phyloP scores from a whole-genome alignment of 345 rosid genomes.

The Brassica incana region DNA sequence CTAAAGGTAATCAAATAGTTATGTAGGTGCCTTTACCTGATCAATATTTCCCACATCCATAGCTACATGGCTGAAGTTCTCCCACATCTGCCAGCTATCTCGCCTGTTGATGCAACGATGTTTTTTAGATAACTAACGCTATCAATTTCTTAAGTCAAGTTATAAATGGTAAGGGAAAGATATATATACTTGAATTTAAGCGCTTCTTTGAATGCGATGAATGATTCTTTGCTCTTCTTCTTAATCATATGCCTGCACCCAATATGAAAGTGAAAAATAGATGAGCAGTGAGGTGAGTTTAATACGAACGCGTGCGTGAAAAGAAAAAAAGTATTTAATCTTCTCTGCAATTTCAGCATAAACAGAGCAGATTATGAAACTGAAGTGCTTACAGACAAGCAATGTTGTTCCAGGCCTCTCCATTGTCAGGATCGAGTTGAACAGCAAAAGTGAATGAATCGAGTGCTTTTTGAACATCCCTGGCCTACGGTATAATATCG shows the following conservation, averaged over 20 bases:
- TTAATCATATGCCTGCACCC: constrained; percentile 81
- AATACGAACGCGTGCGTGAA: constrained; percentile 7
- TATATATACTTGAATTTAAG: constrained; percentile 75
- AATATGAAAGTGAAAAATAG: constrained; percentile 1
- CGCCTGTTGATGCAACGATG: constrained; percentile 55
- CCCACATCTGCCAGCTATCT: constrained; percentile 97
- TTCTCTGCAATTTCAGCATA: constrained; percentile 20
- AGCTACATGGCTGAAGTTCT: constrained; percentile 81
- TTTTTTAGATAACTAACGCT: neutral
- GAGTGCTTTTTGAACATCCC: constrained; percentile 84
- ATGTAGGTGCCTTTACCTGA: constrained; percentile 57
- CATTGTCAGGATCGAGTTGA: constrained; percentile 97
- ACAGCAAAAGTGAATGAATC: constrained; percentile 87
- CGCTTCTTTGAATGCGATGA: constrained; percentile 94
- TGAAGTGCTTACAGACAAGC: constrained; percentile 80
- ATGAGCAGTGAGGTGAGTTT: neutral
- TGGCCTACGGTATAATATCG: constrained; percentile 55
- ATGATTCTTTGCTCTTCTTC: constrained; percentile 84
- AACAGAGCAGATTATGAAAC: constrained; percentile 19
- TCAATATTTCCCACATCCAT: constrained; percentile 77
- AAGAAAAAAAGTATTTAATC: neutral
- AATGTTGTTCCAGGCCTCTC: constrained; percentile 97
- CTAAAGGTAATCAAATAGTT: neutral
- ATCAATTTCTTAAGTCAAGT: constrained; percentile 3
- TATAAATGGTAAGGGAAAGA: constrained; percentile 25